Evolutionary conservation across 2,329 filamentous ascomycete species (phyloP), one percentile per base, ranked within the genome.

Genomic region (Parascedosporium putredinis): DNA sequence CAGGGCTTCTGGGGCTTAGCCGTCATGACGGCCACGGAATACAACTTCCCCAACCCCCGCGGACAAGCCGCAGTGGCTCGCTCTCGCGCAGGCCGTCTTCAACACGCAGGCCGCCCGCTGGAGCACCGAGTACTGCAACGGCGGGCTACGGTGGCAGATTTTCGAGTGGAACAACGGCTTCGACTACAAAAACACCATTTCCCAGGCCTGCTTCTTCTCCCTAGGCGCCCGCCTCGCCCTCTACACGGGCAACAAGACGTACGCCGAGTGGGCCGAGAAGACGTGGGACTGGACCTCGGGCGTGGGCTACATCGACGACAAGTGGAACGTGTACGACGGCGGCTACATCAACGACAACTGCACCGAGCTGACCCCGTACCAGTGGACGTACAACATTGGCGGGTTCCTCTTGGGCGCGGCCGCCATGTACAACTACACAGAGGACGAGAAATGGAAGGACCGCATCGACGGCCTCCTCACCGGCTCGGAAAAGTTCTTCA

Each of bases 111-210:
- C 79, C 2, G 69, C 72, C 24, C 78, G 86, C 33, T 93, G 86
- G 88, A 86, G 90, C 54, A 70, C 63, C 1, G 64, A 71, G 1
- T 68, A 78, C 47, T 94, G 88, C 57, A 73, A 72, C n/a, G 88
- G 88, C 36, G 88, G 88, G 5, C 64, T 93, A 47, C 78, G 85
- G 54, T 91, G 86, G 86, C 88, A 95, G 66, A 88, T 95, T 45
- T 91, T 86, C 61, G 73, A 78, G 1, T 89, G 86, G 71, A 93
- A 94, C 61, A 80, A 76, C 36, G 89, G 88, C 12, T 95, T 83
- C 65, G 76, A 84, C 57, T 89, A 91, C 73, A 93, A 82, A 59
- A 82, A 82, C 52, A 73, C 78, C 2, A 80, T 82, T 52, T 80
- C 78, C 0, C 78, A 81, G 55, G 78, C 75, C 1, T 78, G 75